Evolutionary conservation across 2,329 filamentous ascomycete species (phyloP).

Genomic region (Pseudocercospora eumusae): DNA sequence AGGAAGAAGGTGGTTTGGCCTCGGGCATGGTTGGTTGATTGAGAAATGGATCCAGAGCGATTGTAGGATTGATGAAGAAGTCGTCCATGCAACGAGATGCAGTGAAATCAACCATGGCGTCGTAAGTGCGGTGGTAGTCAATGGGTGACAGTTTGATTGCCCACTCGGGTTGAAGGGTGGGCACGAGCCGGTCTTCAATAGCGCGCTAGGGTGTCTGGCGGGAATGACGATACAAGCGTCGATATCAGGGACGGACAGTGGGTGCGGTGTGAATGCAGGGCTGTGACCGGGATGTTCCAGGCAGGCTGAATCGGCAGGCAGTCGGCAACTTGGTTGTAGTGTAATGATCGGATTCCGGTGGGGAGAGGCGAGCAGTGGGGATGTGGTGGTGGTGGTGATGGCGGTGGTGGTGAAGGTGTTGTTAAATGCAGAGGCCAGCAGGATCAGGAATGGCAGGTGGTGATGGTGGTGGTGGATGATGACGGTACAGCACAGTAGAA

Average conservation of each 20-base stretch:
- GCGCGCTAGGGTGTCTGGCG: slow-evolving; percentile 19
- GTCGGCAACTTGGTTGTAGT: not conserved
- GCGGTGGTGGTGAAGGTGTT: no score
- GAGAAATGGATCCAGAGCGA: slow-evolving; percentile 14
- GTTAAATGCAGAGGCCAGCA: not conserved
- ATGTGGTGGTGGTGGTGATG: slow-evolving; percentile 1
- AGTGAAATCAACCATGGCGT: slow-evolving; percentile 21
- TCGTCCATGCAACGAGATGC: slow-evolving; percentile 26
- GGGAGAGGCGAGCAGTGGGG: not conserved
- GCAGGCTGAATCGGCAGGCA: slow-evolving; percentile 9
- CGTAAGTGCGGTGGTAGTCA: slow-evolving; percentile 5
- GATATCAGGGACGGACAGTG: slow-evolving; percentile 24
- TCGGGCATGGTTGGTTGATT: slow-evolving; percentile 12
- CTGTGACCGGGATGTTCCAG: slow-evolving; percentile 17
- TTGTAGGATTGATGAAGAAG: slow-evolving; percentile 29
- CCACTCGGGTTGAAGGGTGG: slow-evolving; percentile 9
- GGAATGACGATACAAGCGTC: slow-evolving; percentile 29
- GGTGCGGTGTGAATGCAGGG: slow-evolving; percentile 15
- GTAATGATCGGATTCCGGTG: not conserved
- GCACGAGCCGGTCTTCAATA: slow-evolving; percentile 13
- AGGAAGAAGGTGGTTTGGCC: slow-evolving; percentile 12
- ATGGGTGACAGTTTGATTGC: slow-evolving; percentile 3
- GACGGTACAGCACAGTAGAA: not conserved
- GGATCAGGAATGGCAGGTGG: not conserved
- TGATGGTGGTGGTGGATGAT: not conserved